Conservation (phyloP, 202 grass and related monocot species). For the Setaria italica region DNA sequence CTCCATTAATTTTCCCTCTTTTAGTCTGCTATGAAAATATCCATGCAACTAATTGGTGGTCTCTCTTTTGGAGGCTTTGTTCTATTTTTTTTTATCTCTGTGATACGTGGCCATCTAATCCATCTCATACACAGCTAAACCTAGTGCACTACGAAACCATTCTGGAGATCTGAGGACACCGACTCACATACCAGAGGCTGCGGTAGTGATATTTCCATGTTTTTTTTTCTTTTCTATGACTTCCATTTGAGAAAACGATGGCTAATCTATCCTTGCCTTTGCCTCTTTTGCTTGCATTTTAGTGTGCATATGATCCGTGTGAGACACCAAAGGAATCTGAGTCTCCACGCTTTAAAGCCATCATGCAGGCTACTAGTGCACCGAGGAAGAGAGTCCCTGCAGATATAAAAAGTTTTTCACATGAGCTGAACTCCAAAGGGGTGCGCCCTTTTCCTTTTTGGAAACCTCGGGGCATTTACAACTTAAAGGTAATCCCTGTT, state of each 20-base stretch:
- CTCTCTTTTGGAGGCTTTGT: conserved; percentile 22
- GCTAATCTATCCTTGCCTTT: conserved; percentile 4
- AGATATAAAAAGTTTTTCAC: conserved; percentile 98
- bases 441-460: conserved; percentile 96
- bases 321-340: conserved; percentile 99
- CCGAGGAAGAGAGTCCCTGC: conserved; percentile 89
- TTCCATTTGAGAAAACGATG: conserved; percentile 44
- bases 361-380: conserved; percentile 99
- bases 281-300: conserved; percentile 37
- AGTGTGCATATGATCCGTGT: conserved; percentile 89
- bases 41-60: not conserved
- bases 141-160: conserved; percentile 66
- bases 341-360: conserved; percentile 99
- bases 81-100: conserved; percentile 28
- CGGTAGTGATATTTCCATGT: conserved; percentile 62
- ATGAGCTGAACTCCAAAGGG: conserved; percentile 99
- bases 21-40: conserved; percentile 8
- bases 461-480: conserved; percentile 92
- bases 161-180: conserved; percentile 84
- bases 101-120: conserved; percentile 23
- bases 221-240: conserved; percentile 7
- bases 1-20: not conserved
- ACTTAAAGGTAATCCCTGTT: conserved; percentile 78
- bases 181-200: conserved; percentile 70
- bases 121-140: conserved; percentile 75